Base-by-base conservation (phyloP, 768 basidiomycete genomes). In the Gymnopilus junonius region DNA sequence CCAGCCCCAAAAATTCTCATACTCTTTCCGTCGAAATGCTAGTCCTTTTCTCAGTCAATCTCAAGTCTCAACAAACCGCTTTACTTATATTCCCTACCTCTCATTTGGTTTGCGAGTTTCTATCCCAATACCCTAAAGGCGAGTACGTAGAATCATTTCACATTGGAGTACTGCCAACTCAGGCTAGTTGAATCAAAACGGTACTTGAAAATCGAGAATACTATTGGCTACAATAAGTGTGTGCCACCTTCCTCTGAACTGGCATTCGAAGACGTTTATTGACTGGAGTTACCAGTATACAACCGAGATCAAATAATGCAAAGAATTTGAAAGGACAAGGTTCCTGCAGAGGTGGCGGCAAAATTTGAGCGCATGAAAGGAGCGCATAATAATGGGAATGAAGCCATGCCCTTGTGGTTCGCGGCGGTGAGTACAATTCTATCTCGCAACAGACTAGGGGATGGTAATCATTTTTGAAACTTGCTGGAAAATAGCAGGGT, bases 11-110 rank as follows among this genome's bases (percentile, higher is more conserved):
- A 42, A 21, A 25, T 55, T 42, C 45, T 58, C 45, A 29, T 46
- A 34, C 50, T 51, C 57, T 43, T n/a, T n/a, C 37, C 40, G 59
- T 65, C 42, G 63, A 31, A 27, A 64, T 64, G 63, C 32, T 45
- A 11, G 29, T 35, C 48, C 58, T 69, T 23, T 62, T 60, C 21
- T 65, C 59, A 37, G 40, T 65, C 50, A 46, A 61, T 39, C 35
- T 69, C 8, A 56, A 46, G 59, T 39, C 35, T 69, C 8, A 56
- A 66, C 53, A 71, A 68, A 27, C 70, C 74, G 3, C 69, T 79
- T 20, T 74, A 74, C 25, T 62, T 80, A 17, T 80, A 79, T 63
- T 79, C 79, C 23, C 74, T 80, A 48, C 79, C 79, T 20, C 66
- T 74, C 10, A 70, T 76, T 20, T 79, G 71, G 71, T 71, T 77